Conservation (phyloP, 306 rosid genomes). For the Calophaca sinica region DNA sequence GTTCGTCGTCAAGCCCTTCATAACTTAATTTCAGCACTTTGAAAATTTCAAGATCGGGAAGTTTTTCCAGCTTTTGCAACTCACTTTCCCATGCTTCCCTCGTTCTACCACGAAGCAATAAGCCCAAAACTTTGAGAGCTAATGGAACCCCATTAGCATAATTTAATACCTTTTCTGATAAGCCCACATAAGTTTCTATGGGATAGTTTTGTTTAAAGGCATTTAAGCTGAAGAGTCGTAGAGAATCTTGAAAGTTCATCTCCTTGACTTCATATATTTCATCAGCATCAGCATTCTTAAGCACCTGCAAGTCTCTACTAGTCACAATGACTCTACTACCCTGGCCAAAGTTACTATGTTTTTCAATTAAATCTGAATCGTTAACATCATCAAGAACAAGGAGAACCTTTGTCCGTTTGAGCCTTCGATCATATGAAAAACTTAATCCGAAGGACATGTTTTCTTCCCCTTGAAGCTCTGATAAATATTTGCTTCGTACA, state of each 20-base stretch:
- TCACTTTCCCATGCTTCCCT: conserved; percentile 37
- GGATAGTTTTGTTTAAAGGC: conserved; percentile 42
- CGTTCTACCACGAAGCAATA: conserved; percentile 12
- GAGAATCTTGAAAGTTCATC: conserved; percentile 41
- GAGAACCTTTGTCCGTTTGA: conserved; percentile 3
- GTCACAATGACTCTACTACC: conserved; percentile 34
- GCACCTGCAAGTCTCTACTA: conserved; percentile 26
- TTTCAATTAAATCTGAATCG: background rate
- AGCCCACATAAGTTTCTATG: background rate
- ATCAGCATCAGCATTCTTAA: background rate
- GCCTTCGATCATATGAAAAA: background rate
- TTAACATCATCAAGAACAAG: conserved; percentile 26
- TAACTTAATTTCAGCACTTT: conserved; percentile 39
- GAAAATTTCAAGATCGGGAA: background rate
- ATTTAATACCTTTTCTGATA: conserved; percentile 8
- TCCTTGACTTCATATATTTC: conserved; percentile 25
- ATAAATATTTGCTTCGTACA: background rate
- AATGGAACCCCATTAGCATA: conserved; percentile 50
- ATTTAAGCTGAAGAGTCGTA: conserved; percentile 41
- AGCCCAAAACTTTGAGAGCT: conserved; percentile 51
- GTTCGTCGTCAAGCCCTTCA: conserved; percentile 37
- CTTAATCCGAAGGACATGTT: background rate
- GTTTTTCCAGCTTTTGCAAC: conserved; percentile 24
- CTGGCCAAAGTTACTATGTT: background rate
- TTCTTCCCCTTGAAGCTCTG: background rate